These are phyloP conservation scores for Debaryomyces prosopidis DNA, from an alignment of 805 yeast genomes.

Conservation along the genomic window DNA sequence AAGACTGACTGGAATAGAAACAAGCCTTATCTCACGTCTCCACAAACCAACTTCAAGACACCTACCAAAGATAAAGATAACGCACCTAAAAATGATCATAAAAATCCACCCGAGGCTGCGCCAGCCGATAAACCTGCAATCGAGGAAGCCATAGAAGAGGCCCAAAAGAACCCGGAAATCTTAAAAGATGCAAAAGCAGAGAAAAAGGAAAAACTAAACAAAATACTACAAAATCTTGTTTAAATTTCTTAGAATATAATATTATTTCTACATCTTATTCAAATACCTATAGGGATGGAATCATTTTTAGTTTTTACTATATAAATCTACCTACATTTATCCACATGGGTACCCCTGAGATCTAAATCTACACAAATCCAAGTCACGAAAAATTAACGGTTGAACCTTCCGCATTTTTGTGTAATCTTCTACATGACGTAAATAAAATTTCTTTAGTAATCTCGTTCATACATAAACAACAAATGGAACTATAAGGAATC, in stretches of 20 bases:
- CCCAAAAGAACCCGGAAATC: constrained; percentile 34
- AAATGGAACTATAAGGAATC: too few species aligned
- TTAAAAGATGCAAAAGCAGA: constrained; percentile 25
- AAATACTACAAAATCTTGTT: constrained; percentile 15
- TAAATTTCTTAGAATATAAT: not conserved
- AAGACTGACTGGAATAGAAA: constrained; percentile 63
- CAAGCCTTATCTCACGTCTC: constrained; percentile 17
- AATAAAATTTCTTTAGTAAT: not conserved
- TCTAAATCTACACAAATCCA: too few species aligned
- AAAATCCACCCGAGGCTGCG: constrained; percentile 39
- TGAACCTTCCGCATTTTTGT: not conserved
- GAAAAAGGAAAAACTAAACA: constrained; percentile 23
- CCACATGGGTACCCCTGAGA: too few species aligned
- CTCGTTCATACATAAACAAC: too few species aligned
- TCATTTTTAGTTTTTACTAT: too few species aligned
- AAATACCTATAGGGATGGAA: too few species aligned
- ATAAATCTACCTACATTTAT: too few species aligned
- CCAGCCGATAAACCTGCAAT: constrained; percentile 40
- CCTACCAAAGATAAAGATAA: constrained; percentile 11
- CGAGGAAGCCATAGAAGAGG: constrained; percentile 34
- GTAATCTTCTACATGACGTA: not conserved
- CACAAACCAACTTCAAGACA: constrained; percentile 10
- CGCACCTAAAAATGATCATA: constrained; percentile 20
- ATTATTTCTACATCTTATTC: not conserved
- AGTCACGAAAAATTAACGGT: not conserved